Evolutionary conservation across 2,329 filamentous ascomycete species (phyloP), one percentile per base, ranked within the genome.

Genomic region (Claviceps pusilla): DNA sequence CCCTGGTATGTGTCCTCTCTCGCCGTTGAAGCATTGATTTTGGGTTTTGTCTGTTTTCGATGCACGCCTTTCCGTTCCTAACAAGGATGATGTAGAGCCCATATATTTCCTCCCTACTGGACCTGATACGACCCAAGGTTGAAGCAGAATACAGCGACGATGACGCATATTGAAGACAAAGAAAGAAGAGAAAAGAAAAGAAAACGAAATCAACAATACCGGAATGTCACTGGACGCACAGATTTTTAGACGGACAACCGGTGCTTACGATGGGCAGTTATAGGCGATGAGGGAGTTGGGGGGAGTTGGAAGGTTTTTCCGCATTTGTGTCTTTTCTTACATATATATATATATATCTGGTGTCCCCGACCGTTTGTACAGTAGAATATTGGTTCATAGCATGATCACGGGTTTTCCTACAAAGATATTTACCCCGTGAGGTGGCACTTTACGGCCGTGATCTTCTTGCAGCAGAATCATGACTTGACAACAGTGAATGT

Each of bases 1-100:
- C 76, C 54, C 65, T 85, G 69, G 79, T 80, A 69, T 61, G 75
- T 69, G 33, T 4, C 31, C 14, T 7, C 10, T 2, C 24, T 14
- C 10, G 19, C 43, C 7, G 10, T 19, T 35, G 19, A n/a, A 19
- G 14, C 31, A 37, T 37, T 24, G 24, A 24, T 24, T 24, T 24
- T 24, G 24, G 45, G 31, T 33, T 33, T 33, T 33, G 6, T 4
- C 9, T 33, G 5, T 33, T 33, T 33, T 33, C 24, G 24, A 24
- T 24, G 24, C 24, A 33, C 4, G 5, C 31, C 31, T 33, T 33
- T 33, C 9, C 4, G 5, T 33, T 33, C 31, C 42, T 45, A 16
- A 48, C 47, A 48, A 52, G 47, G 47, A 48, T 55, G 12, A 12
- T 12, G 49, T 58, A 72, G 70, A 67, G 68, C 54, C 68, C 68